Base-by-base conservation (phyloP, 306 rosid genomes). In the Phaseolus lunatus region DNA sequence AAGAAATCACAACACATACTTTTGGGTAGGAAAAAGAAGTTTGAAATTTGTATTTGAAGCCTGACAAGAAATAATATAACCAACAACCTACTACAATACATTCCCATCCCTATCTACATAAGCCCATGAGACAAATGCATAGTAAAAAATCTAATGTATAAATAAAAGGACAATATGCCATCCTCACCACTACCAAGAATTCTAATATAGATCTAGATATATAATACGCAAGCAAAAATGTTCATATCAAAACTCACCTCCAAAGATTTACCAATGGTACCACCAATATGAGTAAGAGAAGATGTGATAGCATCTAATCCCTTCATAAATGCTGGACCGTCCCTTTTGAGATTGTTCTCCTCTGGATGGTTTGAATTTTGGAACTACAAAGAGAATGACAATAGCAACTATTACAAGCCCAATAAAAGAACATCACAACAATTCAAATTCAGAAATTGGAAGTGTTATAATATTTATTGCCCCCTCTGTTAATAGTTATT, bases 261-360 rank as follows among this genome's bases (percentile, higher is more conserved):
- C 69, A 95, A 86, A 70, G 98, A 91, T 84, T 88, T 95, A 77
- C 98, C 98, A 87, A 94, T 93, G 83, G 90, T 85, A 71, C 94
- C 92, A 72, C 96, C 88, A 35, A 93, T 88, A 44, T 95, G 89
- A 84, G 78, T 89, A 82, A 95, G 87, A 61, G 98, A 95, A 63
- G 98, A 90, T 47, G 98, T 82, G 79, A 95, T 58, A 22, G 93
- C 90, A 85, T 85, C 92, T 23, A 95, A 86, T 20, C 97, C 97
- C 85, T 87, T 95, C 71, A 88, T 83, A 70, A 89, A 57, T 26
- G 85, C 33, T 3, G 97, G 94, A 78, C 84, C 67, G 18, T 95
- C 97, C 35, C 86, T 78, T 88, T 83, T 92, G 35, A 31, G 81
- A 41, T 72, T 86, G 80, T 78, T 87, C 78, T 87, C 97, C 77